Base-by-base conservation (phyloP, 345 rosid species). In the Populus euphratica region DNA sequence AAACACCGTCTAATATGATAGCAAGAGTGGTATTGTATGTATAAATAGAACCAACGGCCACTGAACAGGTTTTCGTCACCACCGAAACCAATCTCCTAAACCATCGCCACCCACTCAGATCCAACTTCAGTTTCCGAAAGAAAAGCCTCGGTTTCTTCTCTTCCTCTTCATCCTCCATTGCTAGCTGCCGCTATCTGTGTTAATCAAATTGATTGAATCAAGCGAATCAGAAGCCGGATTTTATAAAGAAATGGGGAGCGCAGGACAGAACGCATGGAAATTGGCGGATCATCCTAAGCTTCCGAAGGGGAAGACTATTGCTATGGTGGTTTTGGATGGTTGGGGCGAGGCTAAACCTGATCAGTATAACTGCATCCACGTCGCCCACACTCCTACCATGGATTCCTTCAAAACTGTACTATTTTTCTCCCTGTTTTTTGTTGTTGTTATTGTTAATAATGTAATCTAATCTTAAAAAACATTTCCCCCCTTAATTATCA, bases 341-440 rank as follows among this genome's bases (percentile, higher is more conserved):
- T 96, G 99, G 98, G 99, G 97, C 8, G 99, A 96, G 88, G 87
- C 89, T 72, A 89, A 81, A 65, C 92, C 96, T 39, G 96, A 96
- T 86, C 81, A 85, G 70, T 96, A 84, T 72, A 96, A 96, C 77
- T 93, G 98, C 62, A 96, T 96, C 87, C 97, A 96, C 76, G 84
- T 87, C 65, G 99, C 98, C 35, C 88, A 93, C 1, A 96, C 99
- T 27, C 97, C 95, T 9, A 81, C 92, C 87, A 96, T 93, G 97
- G 96, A 96, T 78, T 91, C 97, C 78, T 91, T 96, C 77, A 96
- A 93, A 81, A 41, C 84, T 85, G 98, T 94, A 10, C n/a, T 3
- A n/a, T 52, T 47, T 21, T 17, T 36, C 72, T 35, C 33, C 31
- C 27, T 56, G 2, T 56, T 27, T 61, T 14, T 18, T 14, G 25